Evolutionary conservation across 225 moss, liverwort and hornwort genomes (phyloP).

Genomic region (Asterella californica): DNA sequence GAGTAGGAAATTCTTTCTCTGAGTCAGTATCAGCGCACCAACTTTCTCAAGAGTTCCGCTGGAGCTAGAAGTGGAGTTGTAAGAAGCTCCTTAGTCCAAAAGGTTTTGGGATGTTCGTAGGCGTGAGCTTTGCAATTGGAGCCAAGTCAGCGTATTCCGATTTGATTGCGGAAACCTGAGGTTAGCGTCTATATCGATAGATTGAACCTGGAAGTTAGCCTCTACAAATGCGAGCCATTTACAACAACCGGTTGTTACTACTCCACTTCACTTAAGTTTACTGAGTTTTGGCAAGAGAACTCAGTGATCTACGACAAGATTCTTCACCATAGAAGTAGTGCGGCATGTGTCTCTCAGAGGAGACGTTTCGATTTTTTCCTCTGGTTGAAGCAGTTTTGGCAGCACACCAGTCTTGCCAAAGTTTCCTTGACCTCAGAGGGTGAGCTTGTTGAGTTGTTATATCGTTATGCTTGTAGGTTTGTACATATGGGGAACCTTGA

Average conservation of each 20-base stretch:
- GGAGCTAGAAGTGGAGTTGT: not conserved
- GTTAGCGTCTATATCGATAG: not conserved
- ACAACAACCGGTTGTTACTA: not conserved
- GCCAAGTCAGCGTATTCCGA: not conserved
- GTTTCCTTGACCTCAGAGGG: not conserved
- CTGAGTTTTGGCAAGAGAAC: not conserved
- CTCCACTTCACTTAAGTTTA: not conserved
- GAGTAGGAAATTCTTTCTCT: not conserved
- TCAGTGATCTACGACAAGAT: not conserved
- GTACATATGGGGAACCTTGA: not conserved
- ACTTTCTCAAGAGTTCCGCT: not conserved
- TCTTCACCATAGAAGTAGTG: not conserved
- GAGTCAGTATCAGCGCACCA: not conserved
- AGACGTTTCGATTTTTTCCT: not conserved
- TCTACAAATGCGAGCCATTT: not conserved
- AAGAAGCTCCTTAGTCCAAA: not conserved
- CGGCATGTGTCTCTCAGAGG: not conserved
- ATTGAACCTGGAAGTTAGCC: not conserved
- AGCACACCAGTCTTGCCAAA: not conserved
- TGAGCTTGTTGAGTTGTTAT: not conserved
- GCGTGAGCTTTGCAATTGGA: constrained; percentile 9
- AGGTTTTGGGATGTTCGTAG: not conserved
- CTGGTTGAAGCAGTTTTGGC: not conserved
- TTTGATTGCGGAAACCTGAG: constrained; percentile 3
- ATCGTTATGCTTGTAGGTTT: not conserved